Base-by-base conservation (phyloP, 2,329 filamentous ascomycete genomes). In the Phialophora expanda region DNA sequence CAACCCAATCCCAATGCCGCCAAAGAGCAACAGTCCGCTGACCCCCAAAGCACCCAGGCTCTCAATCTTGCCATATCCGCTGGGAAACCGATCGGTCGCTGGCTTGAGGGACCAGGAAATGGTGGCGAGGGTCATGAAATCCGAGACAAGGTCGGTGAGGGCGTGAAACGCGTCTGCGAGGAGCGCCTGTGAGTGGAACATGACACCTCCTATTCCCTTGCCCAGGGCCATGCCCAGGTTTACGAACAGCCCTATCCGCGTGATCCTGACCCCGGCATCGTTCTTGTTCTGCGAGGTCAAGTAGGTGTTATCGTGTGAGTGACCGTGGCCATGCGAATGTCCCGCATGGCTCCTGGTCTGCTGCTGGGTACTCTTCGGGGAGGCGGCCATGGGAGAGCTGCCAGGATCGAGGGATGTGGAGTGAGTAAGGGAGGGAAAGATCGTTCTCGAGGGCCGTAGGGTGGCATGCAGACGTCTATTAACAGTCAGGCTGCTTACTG, bases 11-110 rank as follows among this genome's bases (percentile, higher is more conserved):
- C 96, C 93, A 69, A 97, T 81, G 58, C 95, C 95, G 68, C 95
- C 95, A 56, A 89, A 87, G 1, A 99, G 85, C 73, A 99, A 83
- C 80, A 99, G 90, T 69, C 93, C 89, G 72, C 93, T 97, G 38
- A 99, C 95, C 17, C 94, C 95, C 66, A 99, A 81, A 24, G 93
- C 95, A 22, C 95, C 95, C 75, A 99, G 81, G 74, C 93, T 97
- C 82, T 99, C 95, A n/a, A 99, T 87, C 82, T 99, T 99, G 76
- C 95, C 95, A 76, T 96, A 99, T 1, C 95, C 95, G 73, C 89
- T 87, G 1, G 95, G 95, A 76, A 97, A 99, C 48, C 86, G 86
- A 62, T 90, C 85, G 11, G 91, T 92, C 0, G 95, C 93, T 5
- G 92, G 89, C 73, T 90, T 92, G 66, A 98, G 81, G 66, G 93